Conservation (phyloP, 106 monocot species). For the Phalaenopsis aphrodite region DNA sequence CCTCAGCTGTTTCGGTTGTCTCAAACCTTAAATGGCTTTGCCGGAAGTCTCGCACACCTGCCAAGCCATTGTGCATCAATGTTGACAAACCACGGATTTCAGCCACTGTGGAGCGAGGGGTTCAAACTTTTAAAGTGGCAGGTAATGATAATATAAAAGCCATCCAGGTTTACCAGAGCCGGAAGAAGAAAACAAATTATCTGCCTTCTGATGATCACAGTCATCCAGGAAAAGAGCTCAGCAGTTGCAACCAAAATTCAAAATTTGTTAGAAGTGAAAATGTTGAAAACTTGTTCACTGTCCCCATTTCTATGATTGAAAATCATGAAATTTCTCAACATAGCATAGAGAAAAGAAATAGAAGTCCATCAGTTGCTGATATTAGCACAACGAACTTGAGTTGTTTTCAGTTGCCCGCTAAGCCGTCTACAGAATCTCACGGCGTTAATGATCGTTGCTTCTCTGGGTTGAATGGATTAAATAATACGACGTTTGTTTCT, state of each 20-base stretch:
- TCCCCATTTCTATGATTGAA: constrained; percentile 32
- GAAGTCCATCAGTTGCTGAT: background rate
- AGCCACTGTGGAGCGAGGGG: background rate
- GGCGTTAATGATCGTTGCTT: background rate
- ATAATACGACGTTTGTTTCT: background rate
- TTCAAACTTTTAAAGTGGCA: background rate
- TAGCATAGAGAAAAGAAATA: no score
- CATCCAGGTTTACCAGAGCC: constrained; percentile 15
- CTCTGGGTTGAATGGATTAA: background rate
- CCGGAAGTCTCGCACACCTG: constrained; percentile 59
- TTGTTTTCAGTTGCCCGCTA: background rate
- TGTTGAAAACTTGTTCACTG: constrained; percentile 14
- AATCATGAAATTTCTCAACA: constrained; percentile 26
- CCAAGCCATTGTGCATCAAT: constrained; percentile 21
- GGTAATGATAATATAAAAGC: background rate
- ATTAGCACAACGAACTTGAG: background rate
- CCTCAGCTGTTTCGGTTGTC: constrained; percentile 20
- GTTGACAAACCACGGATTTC: constrained; percentile 16
- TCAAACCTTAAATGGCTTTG: constrained; percentile 61
- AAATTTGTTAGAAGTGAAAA: background rate
- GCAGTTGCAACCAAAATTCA: background rate
- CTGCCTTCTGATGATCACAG: background rate
- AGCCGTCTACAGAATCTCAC: background rate
- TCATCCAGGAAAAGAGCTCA: background rate
- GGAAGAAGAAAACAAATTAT: background rate